Conservation (phyloP, 345 rosid genomes). For the Linum usitatissimum region DNA sequence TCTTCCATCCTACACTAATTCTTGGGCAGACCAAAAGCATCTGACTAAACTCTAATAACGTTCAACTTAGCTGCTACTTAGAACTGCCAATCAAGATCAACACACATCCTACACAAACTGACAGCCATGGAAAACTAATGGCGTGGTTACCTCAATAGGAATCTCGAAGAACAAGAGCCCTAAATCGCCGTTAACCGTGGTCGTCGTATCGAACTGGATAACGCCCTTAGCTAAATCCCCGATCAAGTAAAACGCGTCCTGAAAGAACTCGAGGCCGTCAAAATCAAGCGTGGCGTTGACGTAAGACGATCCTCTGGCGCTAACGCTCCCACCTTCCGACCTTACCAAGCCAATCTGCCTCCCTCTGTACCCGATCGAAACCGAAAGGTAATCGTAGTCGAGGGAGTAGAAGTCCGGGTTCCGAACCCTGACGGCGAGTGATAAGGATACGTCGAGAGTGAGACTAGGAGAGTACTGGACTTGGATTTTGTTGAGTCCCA, state of each 20-base stretch:
- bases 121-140: background rate
- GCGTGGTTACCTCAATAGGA: conserved; percentile 47
- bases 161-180: conserved; percentile 46
- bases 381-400: conserved; percentile 43
- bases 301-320: conserved; percentile 55
- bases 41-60: background rate
- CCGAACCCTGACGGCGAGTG: conserved; percentile 42
- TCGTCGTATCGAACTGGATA: conserved; percentile 51
- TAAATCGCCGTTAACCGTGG: conserved; percentile 44
- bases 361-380: conserved; percentile 70
- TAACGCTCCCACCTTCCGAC: conserved; percentile 44
- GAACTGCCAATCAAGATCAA: too few species aligned
- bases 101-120: background rate
- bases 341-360: conserved; percentile 56
- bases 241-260: conserved; percentile 66
- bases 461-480: conserved; percentile 34
- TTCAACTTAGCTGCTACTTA: too few species aligned
- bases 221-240: conserved; percentile 60
- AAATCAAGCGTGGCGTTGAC: conserved; percentile 67
- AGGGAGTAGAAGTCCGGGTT: conserved; percentile 64
- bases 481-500: conserved; percentile 45
- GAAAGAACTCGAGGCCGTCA: conserved; percentile 53
- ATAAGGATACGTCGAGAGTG: conserved; percentile 60
- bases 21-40: background rate
- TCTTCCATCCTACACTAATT: background rate